Evolutionary conservation across 768 basidiomycete genomes (phyloP).

Genomic region (Mycena galericulata): DNA sequence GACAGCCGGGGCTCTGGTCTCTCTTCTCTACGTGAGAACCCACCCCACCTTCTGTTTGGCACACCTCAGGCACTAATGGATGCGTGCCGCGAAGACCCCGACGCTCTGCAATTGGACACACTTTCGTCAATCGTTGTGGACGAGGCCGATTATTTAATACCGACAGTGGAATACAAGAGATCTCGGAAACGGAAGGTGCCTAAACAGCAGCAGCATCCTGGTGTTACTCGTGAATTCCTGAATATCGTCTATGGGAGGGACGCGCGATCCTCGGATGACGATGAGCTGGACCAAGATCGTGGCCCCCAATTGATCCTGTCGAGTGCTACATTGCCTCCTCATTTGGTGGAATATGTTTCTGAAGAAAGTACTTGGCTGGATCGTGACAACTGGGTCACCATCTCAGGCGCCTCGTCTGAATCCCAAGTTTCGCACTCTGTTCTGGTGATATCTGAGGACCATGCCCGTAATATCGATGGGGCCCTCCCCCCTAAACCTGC

Average conservation of each 20-base stretch:
- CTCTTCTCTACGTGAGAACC: slow-evolving; percentile 50
- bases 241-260: slow-evolving; percentile 60
- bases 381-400: slow-evolving; percentile 54
- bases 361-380: slow-evolving; percentile 71
- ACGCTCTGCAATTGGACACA: slow-evolving; percentile 57
- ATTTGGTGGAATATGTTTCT: slow-evolving; percentile 65
- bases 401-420: slow-evolving; percentile 42
- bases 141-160: slow-evolving; percentile 81
- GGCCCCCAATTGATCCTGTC: slow-evolving; percentile 73
- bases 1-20: slow-evolving; percentile 55
- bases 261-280: slow-evolving; percentile 8
- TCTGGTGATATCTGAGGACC: slow-evolving; percentile 68
- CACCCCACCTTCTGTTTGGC: slow-evolving; percentile 77
- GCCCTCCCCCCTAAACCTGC: slow-evolving; percentile 46
- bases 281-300: slow-evolving; percentile 29
- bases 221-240: slow-evolving; percentile 69
- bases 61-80: slow-evolving; percentile 80
- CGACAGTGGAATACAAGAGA: slow-evolving; percentile 49
- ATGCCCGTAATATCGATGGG: slow-evolving; percentile 67
- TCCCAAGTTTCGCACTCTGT: slow-evolving; percentile 59
- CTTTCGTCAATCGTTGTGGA: slow-evolving; percentile 77
- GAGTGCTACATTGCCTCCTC: slow-evolving; percentile 76
- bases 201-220: slow-evolving; percentile 65
- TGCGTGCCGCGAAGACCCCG: slow-evolving; percentile 56
- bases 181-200: slow-evolving; percentile 49